Conservation (phyloP, 805 yeast species). For the Lipomyces orientalis region DNA sequence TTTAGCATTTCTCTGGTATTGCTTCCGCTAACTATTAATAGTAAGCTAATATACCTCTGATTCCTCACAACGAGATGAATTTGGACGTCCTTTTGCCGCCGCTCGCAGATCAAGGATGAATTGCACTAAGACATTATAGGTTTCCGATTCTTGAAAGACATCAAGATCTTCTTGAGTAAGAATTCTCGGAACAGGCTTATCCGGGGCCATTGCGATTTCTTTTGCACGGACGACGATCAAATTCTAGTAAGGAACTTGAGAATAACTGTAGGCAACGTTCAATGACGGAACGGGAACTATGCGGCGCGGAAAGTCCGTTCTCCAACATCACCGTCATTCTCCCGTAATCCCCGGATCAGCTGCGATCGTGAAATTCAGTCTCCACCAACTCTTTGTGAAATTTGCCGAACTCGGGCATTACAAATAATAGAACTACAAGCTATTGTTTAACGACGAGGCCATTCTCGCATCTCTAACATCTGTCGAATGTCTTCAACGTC, state of each 20-base stretch:
- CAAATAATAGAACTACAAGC: background rate
- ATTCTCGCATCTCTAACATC: background rate
- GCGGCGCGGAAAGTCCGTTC: no score
- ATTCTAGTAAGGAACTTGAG: background rate
- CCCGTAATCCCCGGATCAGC: no score
- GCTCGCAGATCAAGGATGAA: conserved; percentile 66
- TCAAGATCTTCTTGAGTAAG: conserved; percentile 64
- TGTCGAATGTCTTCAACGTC: conserved; percentile 14
- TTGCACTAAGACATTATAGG: conserved; percentile 56
- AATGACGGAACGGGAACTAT: no score
- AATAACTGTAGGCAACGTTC: no score
- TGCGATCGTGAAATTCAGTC: no score
- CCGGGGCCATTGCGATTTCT: background rate
- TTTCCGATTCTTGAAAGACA: conserved; percentile 60
- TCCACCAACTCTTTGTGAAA: no score
- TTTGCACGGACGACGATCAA: background rate
- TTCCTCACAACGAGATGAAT: conserved; percentile 54
- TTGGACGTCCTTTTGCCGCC: conserved; percentile 65
- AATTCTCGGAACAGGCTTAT: conserved; percentile 44
- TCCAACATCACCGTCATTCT: no score
- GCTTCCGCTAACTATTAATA: background rate
- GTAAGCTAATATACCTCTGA: conserved; percentile 40
- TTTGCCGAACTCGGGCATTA: background rate
- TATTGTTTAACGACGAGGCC: background rate
- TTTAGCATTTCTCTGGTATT: background rate